These are phyloP conservation scores for Phytophthora syringae DNA, from an alignment of 352 stramenopile genomes.

Conservation along the genomic window DNA sequence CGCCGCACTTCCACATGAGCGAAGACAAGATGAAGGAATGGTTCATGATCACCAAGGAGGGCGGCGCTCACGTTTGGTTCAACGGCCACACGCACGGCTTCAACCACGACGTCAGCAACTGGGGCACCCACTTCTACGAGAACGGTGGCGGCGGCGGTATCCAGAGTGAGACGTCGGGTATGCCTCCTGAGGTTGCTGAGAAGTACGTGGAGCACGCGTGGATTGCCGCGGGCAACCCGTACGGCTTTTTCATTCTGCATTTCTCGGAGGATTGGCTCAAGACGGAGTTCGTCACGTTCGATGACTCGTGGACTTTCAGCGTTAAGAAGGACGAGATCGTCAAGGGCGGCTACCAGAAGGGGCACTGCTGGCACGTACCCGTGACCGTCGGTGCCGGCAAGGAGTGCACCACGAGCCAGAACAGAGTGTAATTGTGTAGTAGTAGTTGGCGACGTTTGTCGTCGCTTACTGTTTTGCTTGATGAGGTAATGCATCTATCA, in stretches of 20 bases:
- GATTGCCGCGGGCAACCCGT: conserved; percentile 81
- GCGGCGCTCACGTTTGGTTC: conserved; percentile 78
- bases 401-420: conserved; percentile 55
- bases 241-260: conserved; percentile 87
- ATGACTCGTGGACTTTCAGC: conserved; percentile 82
- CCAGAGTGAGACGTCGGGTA: conserved; percentile 83
- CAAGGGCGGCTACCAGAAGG: conserved; percentile 78
- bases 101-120: conserved; percentile 87
- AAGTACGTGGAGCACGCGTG: conserved; percentile 86
- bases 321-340: conserved; percentile 78
- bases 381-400: conserved; percentile 70
- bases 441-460: conserved; percentile 1
- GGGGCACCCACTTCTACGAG: conserved; percentile 90
- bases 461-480: conserved; percentile 23
- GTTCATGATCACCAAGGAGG: conserved; percentile 85
- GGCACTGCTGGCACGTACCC: conserved; percentile 88
- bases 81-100: conserved; percentile 90
- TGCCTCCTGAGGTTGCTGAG: conserved; percentile 70
- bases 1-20: conserved; percentile 90
- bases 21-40: conserved; percentile 90
- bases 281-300: conserved; percentile 87
- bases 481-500: conserved; percentile 35
- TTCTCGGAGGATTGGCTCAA: conserved; percentile 89
- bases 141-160: conserved; percentile 89
- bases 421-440: conserved; percentile 19